Evolutionary conservation across 2,329 filamentous ascomycete species (phyloP).

Genomic region (Cylindrodendrum hubeiense): DNA sequence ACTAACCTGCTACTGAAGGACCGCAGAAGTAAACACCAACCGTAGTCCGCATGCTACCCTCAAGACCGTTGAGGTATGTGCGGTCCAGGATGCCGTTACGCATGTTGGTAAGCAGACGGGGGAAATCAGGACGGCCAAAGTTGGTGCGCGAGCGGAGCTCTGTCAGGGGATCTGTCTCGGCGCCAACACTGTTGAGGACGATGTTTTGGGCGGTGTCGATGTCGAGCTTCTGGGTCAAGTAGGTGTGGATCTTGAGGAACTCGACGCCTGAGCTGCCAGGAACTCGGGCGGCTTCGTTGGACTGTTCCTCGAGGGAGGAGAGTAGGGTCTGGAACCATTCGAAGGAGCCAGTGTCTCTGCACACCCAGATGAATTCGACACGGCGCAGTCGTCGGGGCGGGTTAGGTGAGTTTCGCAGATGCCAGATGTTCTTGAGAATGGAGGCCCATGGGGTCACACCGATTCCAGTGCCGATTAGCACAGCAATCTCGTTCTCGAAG

Average conservation of each 20-base stretch:
- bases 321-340: constrained; percentile 99
- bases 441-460: constrained; percentile 89
- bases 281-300: constrained; percentile 74
- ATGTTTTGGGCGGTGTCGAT: constrained; percentile 96
- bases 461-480: constrained; percentile 88
- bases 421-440: constrained; percentile 98
- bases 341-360: constrained; percentile 94
- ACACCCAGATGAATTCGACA: constrained; percentile 99
- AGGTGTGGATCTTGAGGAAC: constrained; percentile 98
- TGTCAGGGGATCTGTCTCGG: constrained; percentile 88
- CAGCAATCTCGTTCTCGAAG: constrained; percentile 91
- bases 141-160: constrained; percentile 92
- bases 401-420: constrained; percentile 90
- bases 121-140: constrained; percentile 94
- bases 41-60: constrained; percentile 81
- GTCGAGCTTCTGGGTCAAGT: constrained; percentile 94
- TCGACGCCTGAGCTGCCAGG: constrained; percentile 78
- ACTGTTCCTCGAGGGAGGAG: constrained; percentile 90
- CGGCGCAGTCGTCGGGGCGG: constrained; percentile 89
- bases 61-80: constrained; percentile 85
- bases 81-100: constrained; percentile 87
- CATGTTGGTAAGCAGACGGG: constrained; percentile 84
- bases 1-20: constrained; percentile 76
- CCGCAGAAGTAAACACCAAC: constrained; percentile 99
- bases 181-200: constrained; percentile 93